These are phyloP conservation scores for Thelonectria blattea DNA, from an alignment of 2,329 filamentous ascomycete genomes.

Conservation along the genomic window DNA sequence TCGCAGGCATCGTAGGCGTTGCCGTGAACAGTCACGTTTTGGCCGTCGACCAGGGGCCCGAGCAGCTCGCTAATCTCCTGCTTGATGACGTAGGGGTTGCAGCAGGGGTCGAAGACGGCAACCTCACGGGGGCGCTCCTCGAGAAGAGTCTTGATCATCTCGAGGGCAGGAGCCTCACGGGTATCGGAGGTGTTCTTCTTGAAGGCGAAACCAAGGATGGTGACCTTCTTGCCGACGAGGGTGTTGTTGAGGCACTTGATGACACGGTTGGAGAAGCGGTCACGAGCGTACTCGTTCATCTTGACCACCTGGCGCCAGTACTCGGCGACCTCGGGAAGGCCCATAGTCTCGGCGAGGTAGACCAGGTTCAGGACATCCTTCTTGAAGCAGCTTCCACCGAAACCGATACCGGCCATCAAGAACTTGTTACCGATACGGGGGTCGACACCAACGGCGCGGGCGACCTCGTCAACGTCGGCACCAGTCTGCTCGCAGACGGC, in stretches of 20 bases:
- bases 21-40: constrained; percentile 54
- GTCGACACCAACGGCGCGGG: constrained; percentile 71
- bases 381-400: constrained; percentile 82
- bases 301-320: constrained; percentile 78
- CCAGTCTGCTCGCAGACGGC: constrained; percentile 79
- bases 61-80: constrained; percentile 57
- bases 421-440: constrained; percentile 75
- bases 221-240: constrained; percentile 72
- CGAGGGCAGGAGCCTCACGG: constrained; percentile 72
- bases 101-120: constrained; percentile 72
- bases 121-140: constrained; percentile 69
- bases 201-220: constrained; percentile 77
- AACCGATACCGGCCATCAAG: constrained; percentile 76
- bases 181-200: constrained; percentile 82
- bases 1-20: constrained; percentile 58
- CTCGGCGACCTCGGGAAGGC: constrained; percentile 72
- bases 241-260: constrained; percentile 72
- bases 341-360: constrained; percentile 74
- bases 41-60: constrained; percentile 46
- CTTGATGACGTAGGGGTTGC: constrained; percentile 57
- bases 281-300: constrained; percentile 78
- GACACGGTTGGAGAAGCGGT: constrained; percentile 70
- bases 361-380: constrained; percentile 79
- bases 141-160: constrained; percentile 69
- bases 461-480: constrained; percentile 76